Evolutionary conservation across 495 filamentous ascomycete genomes (phyloP).

Genomic region (Lentithecium fluviatile): DNA sequence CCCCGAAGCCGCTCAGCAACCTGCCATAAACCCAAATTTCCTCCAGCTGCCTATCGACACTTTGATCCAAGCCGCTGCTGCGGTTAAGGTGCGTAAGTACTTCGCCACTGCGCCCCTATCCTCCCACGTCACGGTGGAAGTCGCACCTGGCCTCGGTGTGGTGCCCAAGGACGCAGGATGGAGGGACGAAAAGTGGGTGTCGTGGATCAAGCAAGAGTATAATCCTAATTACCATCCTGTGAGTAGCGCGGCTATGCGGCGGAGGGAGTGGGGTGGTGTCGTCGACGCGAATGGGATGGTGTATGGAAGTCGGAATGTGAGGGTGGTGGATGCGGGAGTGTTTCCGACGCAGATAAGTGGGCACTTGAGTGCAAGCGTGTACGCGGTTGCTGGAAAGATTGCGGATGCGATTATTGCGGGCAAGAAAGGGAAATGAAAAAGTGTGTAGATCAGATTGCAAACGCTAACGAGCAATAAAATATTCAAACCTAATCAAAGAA

Average conservation of each 20-base stretch:
- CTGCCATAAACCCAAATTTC: slow-evolving; percentile 24
- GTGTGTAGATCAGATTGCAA: too few species aligned
- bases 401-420: slow-evolving; percentile 13
- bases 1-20: not conserved
- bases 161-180: slow-evolving; percentile 11
- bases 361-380: slow-evolving; percentile 22
- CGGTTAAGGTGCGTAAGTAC: not conserved
- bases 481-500: too few species aligned
- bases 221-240: slow-evolving; percentile 24
- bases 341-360: slow-evolving; percentile 17
- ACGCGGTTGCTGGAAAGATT: slow-evolving; percentile 22
- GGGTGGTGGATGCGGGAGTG: slow-evolving; percentile 29
- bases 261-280: slow-evolving; percentile 23
- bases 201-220: slow-evolving; percentile 9
- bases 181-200: slow-evolving; percentile 5
- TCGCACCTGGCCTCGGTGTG: not conserved
- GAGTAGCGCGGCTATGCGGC: slow-evolving; percentile 19
- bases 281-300: slow-evolving; percentile 20
- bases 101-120: slow-evolving; percentile 17
- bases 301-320: slow-evolving; percentile 22
- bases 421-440: not conserved
- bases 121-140: slow-evolving; percentile 3
- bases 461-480: too few species aligned
- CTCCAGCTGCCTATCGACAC: slow-evolving; percentile 19
- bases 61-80: slow-evolving; percentile 7